phyloP scores from a whole-genome alignment of 2,329 filamentous ascomycete species.

The Paraphoma chrysanthemicola region DNA sequence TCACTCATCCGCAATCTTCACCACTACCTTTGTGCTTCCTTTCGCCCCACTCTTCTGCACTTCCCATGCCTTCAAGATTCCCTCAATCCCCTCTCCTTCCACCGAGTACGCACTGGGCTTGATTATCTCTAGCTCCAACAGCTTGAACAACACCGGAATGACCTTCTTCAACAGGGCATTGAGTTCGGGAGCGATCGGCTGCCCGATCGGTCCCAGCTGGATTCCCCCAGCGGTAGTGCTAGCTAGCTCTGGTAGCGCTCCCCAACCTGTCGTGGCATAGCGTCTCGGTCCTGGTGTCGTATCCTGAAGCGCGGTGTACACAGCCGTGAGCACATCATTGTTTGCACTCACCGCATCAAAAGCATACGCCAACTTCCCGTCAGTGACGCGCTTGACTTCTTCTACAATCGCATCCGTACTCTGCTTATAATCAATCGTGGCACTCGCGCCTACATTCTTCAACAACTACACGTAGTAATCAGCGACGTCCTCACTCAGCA shows the following conservation, averaged over 20 bases:
- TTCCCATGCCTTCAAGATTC: conserved; percentile 21
- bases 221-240: conserved; percentile 7
- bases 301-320: conserved; percentile 27
- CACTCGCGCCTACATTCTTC: conserved; percentile 33
- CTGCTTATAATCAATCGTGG: conserved; percentile 40
- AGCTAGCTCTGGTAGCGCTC: conserved; percentile 6
- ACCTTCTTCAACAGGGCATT: conserved; percentile 16
- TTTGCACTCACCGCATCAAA: conserved; percentile 43
- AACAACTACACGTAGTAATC: conserved; percentile 21
- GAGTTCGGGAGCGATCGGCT: conserved; percentile 18
- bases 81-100: conserved; percentile 23
- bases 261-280: conserved; percentile 23
- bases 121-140: conserved; percentile 20
- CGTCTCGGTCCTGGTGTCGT: conserved; percentile 25
- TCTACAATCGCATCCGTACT: conserved; percentile 1
- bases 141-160: conserved; percentile 21
- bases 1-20: conserved; percentile 15
- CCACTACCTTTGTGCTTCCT: conserved; percentile 25
- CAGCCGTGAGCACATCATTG: conserved; percentile 24
- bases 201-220: conserved; percentile 24
- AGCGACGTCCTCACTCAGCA: too few species aligned
- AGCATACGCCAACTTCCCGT: conserved; percentile 30
- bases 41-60: conserved; percentile 23
- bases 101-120: conserved; percentile 17
- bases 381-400: conserved; percentile 30